Percentiles rank a stretch among this genome's conserved stretches.
Conservation (phyloP, 441 rosid species). For the Rhodomyrtus psidioides region DNA sequence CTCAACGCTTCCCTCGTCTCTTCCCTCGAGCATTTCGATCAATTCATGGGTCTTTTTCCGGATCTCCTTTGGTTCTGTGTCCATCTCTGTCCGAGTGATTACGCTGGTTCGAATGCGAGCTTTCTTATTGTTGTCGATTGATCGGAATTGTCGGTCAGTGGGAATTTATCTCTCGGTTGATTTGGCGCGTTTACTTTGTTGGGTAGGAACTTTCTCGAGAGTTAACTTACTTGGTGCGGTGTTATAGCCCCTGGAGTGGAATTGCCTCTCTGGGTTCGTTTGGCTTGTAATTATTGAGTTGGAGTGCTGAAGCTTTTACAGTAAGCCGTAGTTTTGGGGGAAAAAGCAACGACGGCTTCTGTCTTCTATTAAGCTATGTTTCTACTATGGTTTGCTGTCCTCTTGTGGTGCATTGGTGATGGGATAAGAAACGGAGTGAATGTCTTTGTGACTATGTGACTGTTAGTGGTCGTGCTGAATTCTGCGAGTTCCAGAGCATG, state of each 20-base stretch:
- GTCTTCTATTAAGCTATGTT: not conserved
- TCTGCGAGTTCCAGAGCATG: not conserved
- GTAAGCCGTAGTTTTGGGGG: not conserved
- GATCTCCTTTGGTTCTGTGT: not conserved
- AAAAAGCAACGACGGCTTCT: not conserved
- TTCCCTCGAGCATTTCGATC: not conserved
- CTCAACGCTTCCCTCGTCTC: not conserved
- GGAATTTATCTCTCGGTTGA: not conserved
- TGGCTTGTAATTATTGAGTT: not conserved
- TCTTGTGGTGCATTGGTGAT: not conserved
- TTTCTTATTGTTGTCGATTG: not conserved
- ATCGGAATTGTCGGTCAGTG: not conserved
- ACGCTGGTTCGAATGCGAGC: not conserved
- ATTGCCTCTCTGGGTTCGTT: not conserved
- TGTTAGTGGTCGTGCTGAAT: not conserved
- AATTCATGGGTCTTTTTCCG: not conserved
- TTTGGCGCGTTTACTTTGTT: not conserved
- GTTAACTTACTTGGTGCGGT: not conserved
- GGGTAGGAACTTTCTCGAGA: not conserved
- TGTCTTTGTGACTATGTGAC: not conserved
- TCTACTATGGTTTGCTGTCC: not conserved
- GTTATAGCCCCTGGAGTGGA: not conserved
- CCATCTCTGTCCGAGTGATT: not conserved
- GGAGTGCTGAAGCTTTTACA: not conserved
- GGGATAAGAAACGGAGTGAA: not conserved